Base-by-base conservation (phyloP, 768 basidiomycete genomes). In the Cystobasidium onofrii region DNA sequence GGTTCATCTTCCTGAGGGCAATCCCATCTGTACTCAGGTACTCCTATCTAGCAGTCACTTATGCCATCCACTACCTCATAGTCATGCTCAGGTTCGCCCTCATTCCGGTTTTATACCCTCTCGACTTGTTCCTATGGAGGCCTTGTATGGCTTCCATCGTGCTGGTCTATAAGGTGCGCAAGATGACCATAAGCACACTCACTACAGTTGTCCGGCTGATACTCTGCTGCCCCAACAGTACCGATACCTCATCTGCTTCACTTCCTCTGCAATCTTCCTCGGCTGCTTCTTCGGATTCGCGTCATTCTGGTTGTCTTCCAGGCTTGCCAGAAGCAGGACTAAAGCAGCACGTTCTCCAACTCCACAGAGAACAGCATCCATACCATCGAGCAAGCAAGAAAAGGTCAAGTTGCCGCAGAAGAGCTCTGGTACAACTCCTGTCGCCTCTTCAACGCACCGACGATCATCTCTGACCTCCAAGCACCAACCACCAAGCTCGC, bases 181-280 rank as follows among this genome's bases (percentile, higher is more conserved):
- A 67, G 10, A 64, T 41, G 3, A 15, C 43, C 13, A 18, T 29
- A 6, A 52, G 43, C 23, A 27, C 44, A 50, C 27, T 9, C 17
- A 9, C 6, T 43, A 4, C 39, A 34, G 10, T n/a, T 54, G 13
- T 2, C 33, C 7, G 39, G 10, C 33, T 57, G 54, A 55, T 31
- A 9, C 18, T 2, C 6, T 50, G 13, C n/a, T 39, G 9, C 7
- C 18, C 50, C 13, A 6, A 33, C 33, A 71, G 69, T 36, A 33
- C 36, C 69, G 69, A 7, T 43, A 71, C 25, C 23, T 71, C 69
- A 31, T 71, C 69, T 71, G 61, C 39, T 71, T 71, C 29, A 31
- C 44, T 20, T 34, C 55, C 15, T 29, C 55, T 15, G 69, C 69
- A 18, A n/a, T 55, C 34, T 1, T 71, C 33, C 34, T 61, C n/a